Evolutionary conservation across 192 early-diverging fungal genomes (phyloP), one percentile per base, ranked within the genome.

Genomic region (Coemansia sp.): DNA sequence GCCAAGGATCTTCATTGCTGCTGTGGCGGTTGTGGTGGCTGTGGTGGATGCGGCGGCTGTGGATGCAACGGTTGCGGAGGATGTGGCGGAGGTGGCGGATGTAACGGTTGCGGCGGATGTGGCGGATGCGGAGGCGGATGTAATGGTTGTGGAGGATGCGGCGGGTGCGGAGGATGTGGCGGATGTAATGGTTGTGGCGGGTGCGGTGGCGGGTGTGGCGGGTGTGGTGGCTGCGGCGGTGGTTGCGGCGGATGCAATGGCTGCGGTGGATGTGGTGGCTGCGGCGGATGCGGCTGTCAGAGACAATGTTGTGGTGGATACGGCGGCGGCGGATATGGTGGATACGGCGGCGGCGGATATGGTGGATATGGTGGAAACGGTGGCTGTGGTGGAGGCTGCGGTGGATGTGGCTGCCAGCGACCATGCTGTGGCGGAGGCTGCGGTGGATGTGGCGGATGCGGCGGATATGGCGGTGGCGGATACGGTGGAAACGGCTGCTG

Each of bases 1-100:
- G 70, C 62, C 7, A 78, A 78, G 34, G 71, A 78, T 35, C 64
- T 78, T 16, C 77, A 64, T 17, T 67, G 62, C 59, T 78, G 70
- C 48, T 73, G 72, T 45, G 56, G 59, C 29, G 67, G 72, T 11
- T 51, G 66, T 59, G 54, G 63, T 4, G 64, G 73, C 16, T 56
- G 73, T 11, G 63, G 67, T 6, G 57, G 67, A 7, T 44, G 73
- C n/a, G 42, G 57, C 16, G 67, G 66, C 27, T 66, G 71, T 14
- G 50, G 53, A 27, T 27, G 24, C 24, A 27, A 27, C 17, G 53
- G 63, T 5, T 31, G 63, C 19, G 33, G 46, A 35, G 46, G 46
- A n/a, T 45, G 69, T 31, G 34, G 34, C 9, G 61, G 68, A 6
- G 67, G 69, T n/a, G 64, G 68, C 6, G 64, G 69, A 0, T 71